Conservation (phyloP, 768 basidiomycete species). For the Inosperma sp. region DNA sequence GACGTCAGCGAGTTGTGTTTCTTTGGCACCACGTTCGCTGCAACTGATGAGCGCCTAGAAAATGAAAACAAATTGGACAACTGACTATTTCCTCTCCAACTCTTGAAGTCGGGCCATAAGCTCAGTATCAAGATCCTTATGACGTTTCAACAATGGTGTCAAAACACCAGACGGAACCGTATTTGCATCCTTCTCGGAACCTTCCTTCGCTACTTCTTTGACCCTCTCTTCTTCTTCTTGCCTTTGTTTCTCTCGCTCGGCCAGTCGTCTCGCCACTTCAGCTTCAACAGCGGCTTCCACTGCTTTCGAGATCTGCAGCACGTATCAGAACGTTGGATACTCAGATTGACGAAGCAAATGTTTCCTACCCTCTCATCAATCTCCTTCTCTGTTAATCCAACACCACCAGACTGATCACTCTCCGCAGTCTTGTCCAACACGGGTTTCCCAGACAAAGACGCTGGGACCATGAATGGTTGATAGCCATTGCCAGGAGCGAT, state of each 20-base stretch:
- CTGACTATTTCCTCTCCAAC: conserved; percentile 70
- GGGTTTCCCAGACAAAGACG: too few species aligned
- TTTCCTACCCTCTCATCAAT: conserved; percentile 58
- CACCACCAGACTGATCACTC: conserved; percentile 31
- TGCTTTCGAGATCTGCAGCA: conserved; percentile 57
- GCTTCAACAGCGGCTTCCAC: conserved; percentile 73
- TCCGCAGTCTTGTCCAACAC: conserved; percentile 29
- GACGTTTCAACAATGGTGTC: conserved; percentile 58
- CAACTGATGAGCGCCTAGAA: neutral
- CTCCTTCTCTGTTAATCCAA: conserved; percentile 59
- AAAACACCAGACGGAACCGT: conserved; percentile 47
- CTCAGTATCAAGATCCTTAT: conserved; percentile 66
- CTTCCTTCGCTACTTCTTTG: conserved; percentile 28
- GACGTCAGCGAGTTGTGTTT: conserved; percentile 54
- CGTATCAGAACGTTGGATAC: neutral
- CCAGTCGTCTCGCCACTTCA: conserved; percentile 66
- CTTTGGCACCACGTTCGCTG: conserved; percentile 61
- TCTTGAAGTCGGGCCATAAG: conserved; percentile 60
- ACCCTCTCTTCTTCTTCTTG: conserved; percentile 34
- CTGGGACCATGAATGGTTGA: conserved; percentile 36
- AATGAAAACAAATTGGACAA: neutral
- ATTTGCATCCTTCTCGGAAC: conserved; percentile 36
- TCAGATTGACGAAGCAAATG: neutral
- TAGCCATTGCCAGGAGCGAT: conserved; percentile 29
- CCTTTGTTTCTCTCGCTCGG: conserved; percentile 40